A percentile compares a stretch with the other conserved stretches of the same genome.
These are phyloP conservation scores for Ploettnerulaceae sp. DNA, from an alignment of 2,329 filamentous ascomycete species.

Conservation along the genomic window DNA sequence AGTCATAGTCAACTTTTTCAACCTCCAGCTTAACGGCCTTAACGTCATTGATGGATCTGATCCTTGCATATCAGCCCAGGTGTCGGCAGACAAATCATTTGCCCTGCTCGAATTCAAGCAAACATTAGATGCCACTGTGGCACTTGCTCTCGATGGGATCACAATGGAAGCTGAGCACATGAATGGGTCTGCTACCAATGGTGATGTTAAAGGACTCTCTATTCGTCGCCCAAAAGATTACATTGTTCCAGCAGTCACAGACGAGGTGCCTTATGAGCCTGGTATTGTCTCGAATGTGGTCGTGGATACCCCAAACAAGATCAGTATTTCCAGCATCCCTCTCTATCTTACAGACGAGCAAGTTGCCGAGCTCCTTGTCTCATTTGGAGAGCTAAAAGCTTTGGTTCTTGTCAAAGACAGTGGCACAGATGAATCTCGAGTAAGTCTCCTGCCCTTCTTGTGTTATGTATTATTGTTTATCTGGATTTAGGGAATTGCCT, in stretches of 20 bases:
- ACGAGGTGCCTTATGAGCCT: conserved; percentile 68
- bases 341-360: conserved; percentile 85
- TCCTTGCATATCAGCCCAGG: conserved; percentile 77
- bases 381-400: conserved; percentile 89
- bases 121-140: conserved; percentile 82
- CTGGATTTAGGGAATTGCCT: conserved; percentile 72
- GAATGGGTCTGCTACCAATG: conserved; percentile 49
- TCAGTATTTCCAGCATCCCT: conserved; percentile 87
- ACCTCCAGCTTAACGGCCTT: conserved; percentile 91
- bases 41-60: conserved; percentile 83
- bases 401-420: conserved; percentile 87
- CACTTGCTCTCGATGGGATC: conserved; percentile 83
- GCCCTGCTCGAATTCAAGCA: conserved; percentile 89
- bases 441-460: conserved; percentile 43
- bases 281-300: conserved; percentile 76
- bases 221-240: conserved; percentile 94
- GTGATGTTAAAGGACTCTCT: conserved; percentile 53
- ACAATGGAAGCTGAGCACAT: conserved; percentile 70
- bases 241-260: conserved; percentile 77
- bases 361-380: conserved; percentile 80
- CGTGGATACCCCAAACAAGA: conserved; percentile 90
- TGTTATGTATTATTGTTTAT: background rate
- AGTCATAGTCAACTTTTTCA: conserved; percentile 78
- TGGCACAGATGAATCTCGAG: conserved; percentile 78
- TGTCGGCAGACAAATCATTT: conserved; percentile 74